A percentile compares a stretch with the other conserved stretches of the same genome.
Evolutionary conservation across 2,329 filamentous ascomycete genomes (phyloP).

Genomic region (Penicillium sp.): DNA sequence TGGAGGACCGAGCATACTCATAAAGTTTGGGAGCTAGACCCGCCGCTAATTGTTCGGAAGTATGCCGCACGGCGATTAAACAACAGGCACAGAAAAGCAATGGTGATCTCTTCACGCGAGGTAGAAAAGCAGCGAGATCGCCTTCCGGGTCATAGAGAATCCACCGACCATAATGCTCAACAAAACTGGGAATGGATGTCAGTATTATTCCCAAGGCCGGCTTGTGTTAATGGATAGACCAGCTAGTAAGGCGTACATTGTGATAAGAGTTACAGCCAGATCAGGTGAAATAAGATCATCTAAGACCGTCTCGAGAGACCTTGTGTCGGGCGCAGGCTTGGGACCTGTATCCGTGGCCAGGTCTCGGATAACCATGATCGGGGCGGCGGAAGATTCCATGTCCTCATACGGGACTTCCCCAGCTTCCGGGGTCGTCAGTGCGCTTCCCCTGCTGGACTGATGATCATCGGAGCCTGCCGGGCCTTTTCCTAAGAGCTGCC

Average conservation of each 20-base stretch:
- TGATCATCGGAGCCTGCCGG: constrained; percentile 4
- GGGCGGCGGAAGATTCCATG: constrained; percentile 18
- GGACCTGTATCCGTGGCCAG: constrained; percentile 15
- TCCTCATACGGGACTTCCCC: constrained; percentile 11
- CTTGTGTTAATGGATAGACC: neutral
- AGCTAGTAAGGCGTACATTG: constrained; percentile 11
- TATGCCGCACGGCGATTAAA: constrained; percentile 46
- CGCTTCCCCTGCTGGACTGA: constrained; percentile 10
- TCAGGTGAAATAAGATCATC: constrained; percentile 21
- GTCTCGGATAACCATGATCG: constrained; percentile 23
- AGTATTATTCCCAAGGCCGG: neutral
- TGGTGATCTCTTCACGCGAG: constrained; percentile 37
- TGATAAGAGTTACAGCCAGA: constrained; percentile 32
- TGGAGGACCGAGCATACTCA: constrained; percentile 31
- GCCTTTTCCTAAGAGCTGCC: constrained; percentile 17
- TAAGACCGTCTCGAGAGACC: constrained; percentile 10
- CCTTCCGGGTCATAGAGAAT: constrained; percentile 35
- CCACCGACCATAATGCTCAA: constrained; percentile 43
- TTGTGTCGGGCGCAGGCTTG: constrained; percentile 11
- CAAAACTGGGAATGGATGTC: neutral
- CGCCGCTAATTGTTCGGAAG: constrained; percentile 38
- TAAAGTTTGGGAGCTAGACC: constrained; percentile 41
- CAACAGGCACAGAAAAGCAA: constrained; percentile 42
- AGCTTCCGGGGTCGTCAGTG: constrained; percentile 11
- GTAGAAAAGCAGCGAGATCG: constrained; percentile 29